Evolutionary conservation across 202 grass and related monocot genomes (phyloP).

Genomic region (Tripidium arundinaceum): DNA sequence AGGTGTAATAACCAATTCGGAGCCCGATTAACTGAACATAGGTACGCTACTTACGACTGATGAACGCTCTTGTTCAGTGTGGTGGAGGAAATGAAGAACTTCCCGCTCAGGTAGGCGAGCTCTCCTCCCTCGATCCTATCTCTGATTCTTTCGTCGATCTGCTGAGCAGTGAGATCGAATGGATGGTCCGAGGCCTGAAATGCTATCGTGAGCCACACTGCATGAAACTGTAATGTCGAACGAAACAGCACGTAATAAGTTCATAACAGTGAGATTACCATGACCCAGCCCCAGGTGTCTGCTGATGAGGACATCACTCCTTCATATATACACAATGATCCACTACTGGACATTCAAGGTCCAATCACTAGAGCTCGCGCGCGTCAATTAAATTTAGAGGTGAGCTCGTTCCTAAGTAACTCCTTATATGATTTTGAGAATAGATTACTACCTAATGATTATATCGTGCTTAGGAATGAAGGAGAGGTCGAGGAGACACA

Average conservation of each 20-base stretch:
- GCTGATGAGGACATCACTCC: not conserved
- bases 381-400: too few relatives aligned
- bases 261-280: not conserved
- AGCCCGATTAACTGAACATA: not conserved
- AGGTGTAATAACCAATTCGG: not conserved
- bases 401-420: too few relatives aligned
- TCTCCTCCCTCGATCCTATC: conserved; percentile 47
- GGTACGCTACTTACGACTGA: conserved; percentile 37
- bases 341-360: too few relatives aligned
- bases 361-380: too few relatives aligned
- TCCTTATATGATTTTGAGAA: too few relatives aligned
- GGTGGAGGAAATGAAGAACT: conserved; percentile 64
- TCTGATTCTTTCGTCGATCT: conserved; percentile 55
- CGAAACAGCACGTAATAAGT: too few relatives aligned
- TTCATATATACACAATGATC: too few relatives aligned
- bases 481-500: too few relatives aligned
- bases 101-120: conserved; percentile 58
- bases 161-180: conserved; percentile 44
- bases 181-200: conserved; percentile 64
- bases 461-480: too few relatives aligned
- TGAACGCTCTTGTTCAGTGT: conserved; percentile 66
- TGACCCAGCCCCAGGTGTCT: conserved; percentile 73
- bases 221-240: not conserved
- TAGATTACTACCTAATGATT: too few relatives aligned
- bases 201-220: not conserved